These are phyloP conservation scores for Ogataea polymorpha DNA, from an alignment of 805 yeast species.

Conservation along the genomic window DNA sequence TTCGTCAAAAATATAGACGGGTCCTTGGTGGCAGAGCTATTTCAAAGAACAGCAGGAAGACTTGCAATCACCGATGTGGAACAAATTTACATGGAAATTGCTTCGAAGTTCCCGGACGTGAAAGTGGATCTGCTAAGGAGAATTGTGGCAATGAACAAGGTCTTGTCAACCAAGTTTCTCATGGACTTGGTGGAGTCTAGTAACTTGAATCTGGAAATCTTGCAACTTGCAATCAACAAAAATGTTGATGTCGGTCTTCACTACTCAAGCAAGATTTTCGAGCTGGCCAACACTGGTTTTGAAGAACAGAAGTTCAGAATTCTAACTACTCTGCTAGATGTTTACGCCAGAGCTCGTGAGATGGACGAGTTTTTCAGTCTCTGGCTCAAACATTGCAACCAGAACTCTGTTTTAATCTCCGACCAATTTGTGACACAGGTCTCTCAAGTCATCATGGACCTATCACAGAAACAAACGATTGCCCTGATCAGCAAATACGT, in stretches of 20 bases:
- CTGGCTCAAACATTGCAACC: slow-evolving; percentile 35
- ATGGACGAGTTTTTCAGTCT: slow-evolving; percentile 43
- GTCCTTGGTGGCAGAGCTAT: slow-evolving; percentile 27
- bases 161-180: slow-evolving; percentile 52
- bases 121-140: slow-evolving; percentile 43
- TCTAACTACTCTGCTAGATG: slow-evolving; percentile 26
- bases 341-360: slow-evolving; percentile 59
- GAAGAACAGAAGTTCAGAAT: slow-evolving; percentile 1
- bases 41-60: slow-evolving; percentile 32
- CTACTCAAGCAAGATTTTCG: slow-evolving; percentile 36
- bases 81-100: slow-evolving; percentile 42
- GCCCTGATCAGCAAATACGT: slow-evolving; percentile 25
- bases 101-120: slow-evolving; percentile 35
- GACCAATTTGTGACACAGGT: slow-evolving; percentile 36
- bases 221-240: slow-evolving; percentile 46
- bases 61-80: slow-evolving; percentile 44
- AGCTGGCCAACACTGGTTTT: neutral
- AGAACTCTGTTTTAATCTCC: slow-evolving; percentile 18
- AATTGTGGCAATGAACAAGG: slow-evolving; percentile 49
- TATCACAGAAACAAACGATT: slow-evolving; percentile 48
- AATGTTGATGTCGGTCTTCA: slow-evolving; percentile 59
- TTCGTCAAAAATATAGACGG: slow-evolving; percentile 14
- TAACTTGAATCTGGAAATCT: slow-evolving; percentile 38
- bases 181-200: slow-evolving; percentile 35
- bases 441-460: slow-evolving; percentile 37